These are phyloP conservation scores for Starmerella ratchasimensis DNA, from an alignment of 805 yeast species.

Conservation along the genomic window DNA sequence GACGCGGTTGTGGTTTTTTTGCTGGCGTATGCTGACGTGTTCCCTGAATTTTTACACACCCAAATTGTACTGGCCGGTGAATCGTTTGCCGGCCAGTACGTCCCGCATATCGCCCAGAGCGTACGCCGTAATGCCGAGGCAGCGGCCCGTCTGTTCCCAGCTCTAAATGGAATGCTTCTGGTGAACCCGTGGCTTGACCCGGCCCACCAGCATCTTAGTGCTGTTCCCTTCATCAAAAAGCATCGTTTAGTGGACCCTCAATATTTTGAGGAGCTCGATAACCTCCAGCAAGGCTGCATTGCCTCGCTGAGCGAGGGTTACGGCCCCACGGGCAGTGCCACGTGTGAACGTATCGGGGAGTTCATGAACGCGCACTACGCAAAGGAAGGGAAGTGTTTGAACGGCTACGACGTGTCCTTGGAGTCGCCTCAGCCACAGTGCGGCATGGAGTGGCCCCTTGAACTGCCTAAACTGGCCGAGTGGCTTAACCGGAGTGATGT, in stretches of 20 bases:
- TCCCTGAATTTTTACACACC: slow-evolving; percentile 55
- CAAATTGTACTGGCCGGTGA: slow-evolving; percentile 82
- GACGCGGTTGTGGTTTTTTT: slow-evolving; percentile 52
- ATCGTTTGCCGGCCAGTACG: slow-evolving; percentile 93
- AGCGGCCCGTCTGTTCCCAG: slow-evolving; percentile 25
- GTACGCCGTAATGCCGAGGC: slow-evolving; percentile 32
- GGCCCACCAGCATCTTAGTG: slow-evolving; percentile 65
- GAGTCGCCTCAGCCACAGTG: slow-evolving; percentile 70
- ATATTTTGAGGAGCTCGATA: slow-evolving; percentile 19
- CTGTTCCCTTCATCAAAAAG: slow-evolving; percentile 53
- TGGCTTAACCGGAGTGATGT: slow-evolving; percentile 39
- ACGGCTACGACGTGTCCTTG: slow-evolving; percentile 69
- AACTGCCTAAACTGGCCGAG: slow-evolving; percentile 34
- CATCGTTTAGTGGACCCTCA: slow-evolving; percentile 37
- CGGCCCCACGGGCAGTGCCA: neutral
- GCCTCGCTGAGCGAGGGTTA: slow-evolving; percentile 18
- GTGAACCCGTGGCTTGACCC: slow-evolving; percentile 97
- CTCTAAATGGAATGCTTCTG: slow-evolving; percentile 53
- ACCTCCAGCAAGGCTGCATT: slow-evolving; percentile 20
- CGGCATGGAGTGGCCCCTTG: slow-evolving; percentile 86
- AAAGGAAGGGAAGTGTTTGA: slow-evolving; percentile 37
- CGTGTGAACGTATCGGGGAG: neutral
- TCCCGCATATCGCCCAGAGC: slow-evolving; percentile 69
- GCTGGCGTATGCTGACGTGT: slow-evolving; percentile 47
- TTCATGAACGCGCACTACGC: slow-evolving; percentile 17